Conservation (phyloP, 352 stramenopile genomes). For the Saprolegnia parasitica region DNA sequence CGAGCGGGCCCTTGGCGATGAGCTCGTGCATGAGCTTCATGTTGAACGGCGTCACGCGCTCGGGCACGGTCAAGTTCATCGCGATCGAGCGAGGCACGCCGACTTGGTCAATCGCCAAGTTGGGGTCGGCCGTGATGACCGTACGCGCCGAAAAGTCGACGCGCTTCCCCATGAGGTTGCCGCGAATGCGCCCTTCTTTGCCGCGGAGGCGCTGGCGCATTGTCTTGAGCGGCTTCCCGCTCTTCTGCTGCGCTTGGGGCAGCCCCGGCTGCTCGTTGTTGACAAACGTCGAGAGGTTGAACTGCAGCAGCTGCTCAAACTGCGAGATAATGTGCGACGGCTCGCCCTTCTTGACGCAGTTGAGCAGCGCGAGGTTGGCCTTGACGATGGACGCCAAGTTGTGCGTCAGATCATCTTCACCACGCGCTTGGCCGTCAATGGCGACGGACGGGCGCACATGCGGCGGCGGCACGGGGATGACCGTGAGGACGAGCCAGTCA, state of each 20-base stretch:
- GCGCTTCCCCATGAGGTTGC: slow-evolving; percentile 98
- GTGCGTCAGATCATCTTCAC: slow-evolving; percentile 98
- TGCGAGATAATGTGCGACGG: slow-evolving; percentile 98
- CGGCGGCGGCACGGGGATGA: slow-evolving; percentile 97
- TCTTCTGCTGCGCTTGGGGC: slow-evolving; percentile 70
- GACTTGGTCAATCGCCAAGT: slow-evolving; percentile 92
- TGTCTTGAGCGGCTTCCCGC: slow-evolving; percentile 88
- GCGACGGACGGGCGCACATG: slow-evolving; percentile 97
- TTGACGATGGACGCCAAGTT: slow-evolving; percentile 99
- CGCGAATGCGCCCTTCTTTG: slow-evolving; percentile 97
- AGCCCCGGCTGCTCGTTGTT: slow-evolving; percentile 98
- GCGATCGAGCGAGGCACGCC: slow-evolving; percentile 95
- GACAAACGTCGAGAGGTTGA: slow-evolving; percentile 96
- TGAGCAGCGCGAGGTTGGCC: slow-evolving; percentile 91
- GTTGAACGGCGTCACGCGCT: slow-evolving; percentile 97
- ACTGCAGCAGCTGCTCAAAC: slow-evolving; percentile 98
- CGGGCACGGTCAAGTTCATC: slow-evolving; percentile 98
- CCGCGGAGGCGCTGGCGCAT: slow-evolving; percentile 98
- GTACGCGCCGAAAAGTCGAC: slow-evolving; percentile 99
- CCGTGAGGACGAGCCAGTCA: slow-evolving; percentile 98
- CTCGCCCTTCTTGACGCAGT: slow-evolving; percentile 91
- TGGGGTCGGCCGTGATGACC: slow-evolving; percentile 99
- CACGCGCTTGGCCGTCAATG: slow-evolving; percentile 90
- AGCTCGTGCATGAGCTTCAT: slow-evolving; percentile 93
- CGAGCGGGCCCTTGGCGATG: slow-evolving; percentile 93